These are phyloP conservation scores for Cyclotella baltica DNA, from an alignment of 108 stramenopile genomes.

Conservation along the genomic window DNA sequence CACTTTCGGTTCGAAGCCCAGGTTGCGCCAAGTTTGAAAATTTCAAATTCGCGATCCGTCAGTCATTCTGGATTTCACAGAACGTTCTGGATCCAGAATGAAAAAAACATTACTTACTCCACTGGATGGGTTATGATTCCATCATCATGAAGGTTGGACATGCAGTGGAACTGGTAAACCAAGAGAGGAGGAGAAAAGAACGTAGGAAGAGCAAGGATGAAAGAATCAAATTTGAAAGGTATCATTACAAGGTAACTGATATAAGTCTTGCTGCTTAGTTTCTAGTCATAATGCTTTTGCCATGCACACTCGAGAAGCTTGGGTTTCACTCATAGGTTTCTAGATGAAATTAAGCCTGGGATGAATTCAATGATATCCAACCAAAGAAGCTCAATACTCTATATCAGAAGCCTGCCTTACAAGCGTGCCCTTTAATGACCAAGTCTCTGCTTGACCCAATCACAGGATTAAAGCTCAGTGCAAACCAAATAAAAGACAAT, in stretches of 20 bases:
- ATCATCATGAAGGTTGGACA: no score
- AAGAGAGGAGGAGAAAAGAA: slow-evolving; percentile 15
- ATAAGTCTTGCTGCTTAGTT: neutral
- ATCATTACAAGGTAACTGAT: slow-evolving; percentile 33
- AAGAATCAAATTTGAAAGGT: slow-evolving; percentile 38
- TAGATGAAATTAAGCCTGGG: slow-evolving; percentile 45
- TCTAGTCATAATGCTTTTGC: neutral
- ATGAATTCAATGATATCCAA: slow-evolving; percentile 53
- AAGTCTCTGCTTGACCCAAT: slow-evolving; percentile 30
- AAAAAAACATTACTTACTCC: no score
- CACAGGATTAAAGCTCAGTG: slow-evolving; percentile 33
- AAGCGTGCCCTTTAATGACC: slow-evolving; percentile 13
- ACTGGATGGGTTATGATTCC: no score
- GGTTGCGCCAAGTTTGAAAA: no score
- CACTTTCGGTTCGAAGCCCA: no score
- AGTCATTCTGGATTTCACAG: no score
- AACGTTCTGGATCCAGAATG: no score
- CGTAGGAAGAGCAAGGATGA: slow-evolving; percentile 21
- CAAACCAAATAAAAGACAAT: slow-evolving; percentile 21
- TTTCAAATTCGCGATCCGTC: no score
- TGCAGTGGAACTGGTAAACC: slow-evolving; percentile 13
- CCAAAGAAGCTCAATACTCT: slow-evolving; percentile 18
- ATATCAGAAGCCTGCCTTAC: slow-evolving; percentile 41
- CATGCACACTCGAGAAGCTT: neutral
- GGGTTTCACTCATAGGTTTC: slow-evolving; percentile 7